Base-by-base conservation (phyloP, 345 rosid species). In the Syzygium aqueum region DNA sequence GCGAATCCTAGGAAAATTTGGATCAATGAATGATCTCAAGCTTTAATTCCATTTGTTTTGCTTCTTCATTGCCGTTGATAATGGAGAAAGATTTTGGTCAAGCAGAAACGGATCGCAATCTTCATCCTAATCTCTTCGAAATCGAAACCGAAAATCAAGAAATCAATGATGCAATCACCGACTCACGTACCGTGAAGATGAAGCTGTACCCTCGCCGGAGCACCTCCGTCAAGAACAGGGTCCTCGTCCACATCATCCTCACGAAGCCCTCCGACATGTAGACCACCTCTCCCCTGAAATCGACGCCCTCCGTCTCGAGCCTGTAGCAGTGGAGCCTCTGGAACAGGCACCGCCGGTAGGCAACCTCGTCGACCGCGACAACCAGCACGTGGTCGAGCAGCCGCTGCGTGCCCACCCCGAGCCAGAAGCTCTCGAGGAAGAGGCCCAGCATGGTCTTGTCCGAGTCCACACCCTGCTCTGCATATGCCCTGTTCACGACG, bases 231-330 rank as follows among this genome's bases (percentile, higher is more conserved):
- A 95, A 93, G 28, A 97, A 92, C 28, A 37, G 84, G 13, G 98
- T 97, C 63, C 99, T 90, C 7, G 92, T 88, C 98, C 99, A 96
- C 98, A 95, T 97, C 98, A 97, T 94, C 90, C 90, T 93, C 43
- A 96, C 89, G 87, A 96, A 97, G 13, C 92, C 98, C 3, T 77
- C 59, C 1, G 99, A 93, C 98, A 95, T 95, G 91, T 87, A 96
- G 5, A 94, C 87, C 89, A 91, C 90, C 93, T 97, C 99, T 43
- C 90, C 90, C 2, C 54, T 86, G 77, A 90, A 89, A 89, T 88
- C 94, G 40, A 93, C 92, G 10, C 94, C 98, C 3, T 91, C 93
- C 3, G 96, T 93, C 7, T 85, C 93, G 28, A 96, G 88, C 53
- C 89, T 92, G 89, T 96, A 96, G 88, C 99, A 96, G 84, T 94